Evolutionary conservation across 306 rosid species (phyloP), one percentile per base, ranked within the genome.

Genomic region (Potentilla sterilis): DNA sequence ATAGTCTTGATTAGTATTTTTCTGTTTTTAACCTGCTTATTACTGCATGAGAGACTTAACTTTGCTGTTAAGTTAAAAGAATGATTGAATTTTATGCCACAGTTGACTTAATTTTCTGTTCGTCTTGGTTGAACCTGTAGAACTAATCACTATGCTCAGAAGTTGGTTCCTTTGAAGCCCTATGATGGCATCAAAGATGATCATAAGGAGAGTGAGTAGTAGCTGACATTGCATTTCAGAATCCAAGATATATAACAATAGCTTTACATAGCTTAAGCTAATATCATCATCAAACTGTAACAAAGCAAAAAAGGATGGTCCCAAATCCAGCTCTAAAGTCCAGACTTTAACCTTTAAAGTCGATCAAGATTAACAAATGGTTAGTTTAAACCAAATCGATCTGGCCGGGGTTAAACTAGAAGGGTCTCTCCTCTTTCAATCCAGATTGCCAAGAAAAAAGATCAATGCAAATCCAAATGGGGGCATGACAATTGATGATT

Each of bases 271-370:
- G 63, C 37, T 58, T 24, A 58, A 58, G 61, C 34, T 55, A 13
- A 21, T 55, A 58, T 12, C 37, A 58, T 42, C 51, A 55, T 72
- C 68, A 42, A 28, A 57, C 77, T 73, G 54, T 55, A 55, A 21
- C 67, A 75, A 84, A 84, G 83, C 63, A 61, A 51, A 61, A 55
- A 61, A 14, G 41, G 14, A 82, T 80, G 87, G 86, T 79, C 92
- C 88, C 90, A 70, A 78, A 80, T 82, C 81, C 84, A 85, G 85
- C 82, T 66, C 86, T 63, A 81, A 88, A 83, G 87, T 72, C 67
- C 32, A 40, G 41, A 22, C 52, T 41, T 72, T 59, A 59, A 59
- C 34, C 37, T 58, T 55, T 43, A 5, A 34, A 71, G 44, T 51
- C 15, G 24, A 63, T 7, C 41, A 10, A 7, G 21, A 72, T 52